phyloP scores from a whole-genome alignment of 2,329 filamentous ascomycete genomes.

The Pseudovirgaria hyperparasitica region DNA sequence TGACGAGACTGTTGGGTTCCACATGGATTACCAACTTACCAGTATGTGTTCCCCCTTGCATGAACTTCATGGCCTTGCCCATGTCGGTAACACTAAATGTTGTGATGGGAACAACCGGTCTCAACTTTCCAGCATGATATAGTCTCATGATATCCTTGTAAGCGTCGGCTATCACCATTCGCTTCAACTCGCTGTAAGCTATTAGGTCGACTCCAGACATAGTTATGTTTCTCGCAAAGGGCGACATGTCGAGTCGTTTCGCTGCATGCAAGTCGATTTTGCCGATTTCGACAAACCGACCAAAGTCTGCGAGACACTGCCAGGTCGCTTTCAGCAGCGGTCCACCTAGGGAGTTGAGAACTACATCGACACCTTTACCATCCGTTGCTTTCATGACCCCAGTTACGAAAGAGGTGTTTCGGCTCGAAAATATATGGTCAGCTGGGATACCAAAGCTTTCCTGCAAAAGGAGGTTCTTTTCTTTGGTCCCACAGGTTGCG shows the following conservation, averaged over 20 bases:
- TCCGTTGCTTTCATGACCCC: constrained; percentile 8
- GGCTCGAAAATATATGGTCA: constrained; percentile 20
- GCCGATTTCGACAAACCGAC: constrained; percentile 12
- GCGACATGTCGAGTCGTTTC: neutral
- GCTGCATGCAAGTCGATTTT: constrained; percentile 6
- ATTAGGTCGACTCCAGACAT: constrained; percentile 1
- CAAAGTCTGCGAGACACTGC: constrained; percentile 27
- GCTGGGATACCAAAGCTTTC: constrained; percentile 10
- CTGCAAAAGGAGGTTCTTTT: constrained; percentile 10
- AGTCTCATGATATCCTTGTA: neutral
- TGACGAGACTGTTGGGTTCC: no score
- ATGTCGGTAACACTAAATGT: no score
- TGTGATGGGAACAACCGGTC: no score
- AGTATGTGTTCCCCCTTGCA: no score
- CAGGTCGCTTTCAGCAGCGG: constrained; percentile 23
- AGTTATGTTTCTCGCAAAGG: constrained; percentile 1
- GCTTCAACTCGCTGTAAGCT: no score
- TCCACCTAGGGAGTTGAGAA: constrained; percentile 17
- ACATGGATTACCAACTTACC: no score
- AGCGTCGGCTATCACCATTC: neutral
- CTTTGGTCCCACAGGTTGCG: constrained; percentile 10
- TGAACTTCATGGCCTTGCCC: no score
- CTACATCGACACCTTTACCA: constrained; percentile 18
- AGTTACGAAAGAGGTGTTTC: constrained; percentile 4
- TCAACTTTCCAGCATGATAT: neutral